Evolutionary conservation across 306 rosid genomes (phyloP), one percentile per base, ranked within the genome.

Genomic region (Vigna trinervia): DNA sequence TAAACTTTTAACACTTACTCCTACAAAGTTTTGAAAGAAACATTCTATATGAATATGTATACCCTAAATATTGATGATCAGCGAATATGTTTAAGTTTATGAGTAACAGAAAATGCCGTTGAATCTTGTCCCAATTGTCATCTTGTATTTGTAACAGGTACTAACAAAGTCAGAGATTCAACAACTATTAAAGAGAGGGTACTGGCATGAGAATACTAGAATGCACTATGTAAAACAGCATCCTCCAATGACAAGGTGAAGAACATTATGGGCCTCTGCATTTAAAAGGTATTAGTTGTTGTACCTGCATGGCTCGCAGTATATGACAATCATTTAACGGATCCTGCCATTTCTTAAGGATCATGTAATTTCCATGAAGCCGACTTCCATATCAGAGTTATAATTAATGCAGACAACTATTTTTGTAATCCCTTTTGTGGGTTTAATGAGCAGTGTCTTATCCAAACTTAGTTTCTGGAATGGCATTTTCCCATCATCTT

Each of bases 151-250:
- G 78, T 43, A 71, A 84, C 89, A 15, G 80, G 71, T 64, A 76
- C 71, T 12, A 65, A 69, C 70, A 58, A 80, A 73, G 45, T 45
- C 69, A 81, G 83, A 43, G 91, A 85, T 65, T 76, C 88, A 48
- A 83, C 69, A 41, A 38, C 70, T 20, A 50, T 26, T 56, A 70
- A 80, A 75, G 81, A 85, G 82, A 80, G 78, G 53, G 75, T 52
- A 77, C 1, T 74, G 10, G 85, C 85, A 3, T 80, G 83, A 82
- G 52, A 61, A 77, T 48, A 65, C 77, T 48, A 72, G 76, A 71
- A 46, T 56, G 39, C 9, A 4, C 62, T 11, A 69, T 58, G 34
- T 71, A 51, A 71, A 60, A 34, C 78, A 64, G 60, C 20, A 65
- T 23, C 26, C 39, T 34, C 38, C 81, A 45, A 56, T 57, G 76